Conservation (phyloP, 768 basidiomycete species). For the Mycena rebaudengoi region DNA sequence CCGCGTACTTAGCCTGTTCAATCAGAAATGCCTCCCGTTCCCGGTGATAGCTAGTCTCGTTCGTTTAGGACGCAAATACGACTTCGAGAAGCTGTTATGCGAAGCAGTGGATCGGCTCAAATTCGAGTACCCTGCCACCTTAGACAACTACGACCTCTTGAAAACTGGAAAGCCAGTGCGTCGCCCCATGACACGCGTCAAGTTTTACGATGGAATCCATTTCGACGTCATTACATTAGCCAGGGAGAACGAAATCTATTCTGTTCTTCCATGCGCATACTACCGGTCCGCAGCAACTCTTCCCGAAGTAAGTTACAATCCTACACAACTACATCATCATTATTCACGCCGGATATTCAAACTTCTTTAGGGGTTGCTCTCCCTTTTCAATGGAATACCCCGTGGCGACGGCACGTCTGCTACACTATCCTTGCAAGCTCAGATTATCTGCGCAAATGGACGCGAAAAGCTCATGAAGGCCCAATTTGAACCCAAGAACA, state of each 20-base stretch:
- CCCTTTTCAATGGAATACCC: background rate
- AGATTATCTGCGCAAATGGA: background rate
- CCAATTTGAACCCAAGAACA: background rate
- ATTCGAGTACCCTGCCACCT: background rate
- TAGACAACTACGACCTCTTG: background rate
- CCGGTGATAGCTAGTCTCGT: background rate
- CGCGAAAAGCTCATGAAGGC: background rate
- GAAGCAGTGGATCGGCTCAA: background rate
- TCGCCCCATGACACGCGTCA: background rate
- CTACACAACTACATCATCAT: too few relatives aligned
- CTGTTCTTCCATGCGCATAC: conserved; percentile 9
- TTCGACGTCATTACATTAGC: conserved; percentile 1
- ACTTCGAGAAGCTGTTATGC: background rate
- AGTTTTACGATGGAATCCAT: background rate
- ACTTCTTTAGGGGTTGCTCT: too few relatives aligned
- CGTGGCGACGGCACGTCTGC: background rate
- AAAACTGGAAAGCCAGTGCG: too few relatives aligned
- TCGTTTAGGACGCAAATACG: conserved; percentile 18
- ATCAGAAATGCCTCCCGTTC: background rate
- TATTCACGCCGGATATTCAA: too few relatives aligned
- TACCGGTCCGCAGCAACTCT: too few relatives aligned
- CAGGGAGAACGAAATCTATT: conserved; percentile 3
- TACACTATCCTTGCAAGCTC: background rate
- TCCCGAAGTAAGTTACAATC: too few relatives aligned
- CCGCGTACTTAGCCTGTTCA: background rate